Base-by-base conservation (phyloP, 2,329 filamentous ascomycete genomes). In the Diaporthe ampelina region DNA sequence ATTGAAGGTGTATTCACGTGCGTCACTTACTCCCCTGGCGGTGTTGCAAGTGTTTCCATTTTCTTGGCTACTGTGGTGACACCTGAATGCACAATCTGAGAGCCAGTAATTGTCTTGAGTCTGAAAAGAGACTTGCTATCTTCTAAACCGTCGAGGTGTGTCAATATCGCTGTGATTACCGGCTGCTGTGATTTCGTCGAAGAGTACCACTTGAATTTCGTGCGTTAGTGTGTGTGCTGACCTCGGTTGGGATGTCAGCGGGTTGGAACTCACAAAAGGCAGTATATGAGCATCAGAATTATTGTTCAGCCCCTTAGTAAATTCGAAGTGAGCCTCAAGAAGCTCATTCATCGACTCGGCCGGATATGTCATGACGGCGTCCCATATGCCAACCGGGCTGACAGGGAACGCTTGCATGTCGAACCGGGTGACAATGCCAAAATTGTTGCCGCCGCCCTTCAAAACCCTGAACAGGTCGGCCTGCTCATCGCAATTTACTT, bases 381-480 rank as follows among this genome's bases (percentile, higher is more conserved):
- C 79, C 79, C 79, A 80, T 6, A 81, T 70, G 4, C 65, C 59
- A 24, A 10, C 19, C 24, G 5, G 35, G 37, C 70, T 63, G n/a
- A 73, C 75, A 4, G 67, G 57, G 15, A 79, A 72, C 5, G 77
- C 74, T 24, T 73, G 58, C 67, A 79, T 73, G 58, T 75, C 74
- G 73, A 78, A 76, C 3, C 63, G 65, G 13, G 83, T 80, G 13
- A 81, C 77, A 48, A 83, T 80, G 59, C 85, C 85, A 59, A 85
- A 86, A 77, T 87, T 88, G 76, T 81, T 83, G 32, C 81, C 80
- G 11, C 86, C 86, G 2, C 72, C 72, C 72, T 70, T 70, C 7
- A 73, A 21, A 5, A 26, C 72, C 26, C 37, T 15, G 29, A 52
- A 73, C 17, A 73, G 24, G 65, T 73, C 72, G 29, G 26, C n/a